phyloP scores from a whole-genome alignment of 2,329 filamentous ascomycete genomes.

The Trichothecium roseum region DNA sequence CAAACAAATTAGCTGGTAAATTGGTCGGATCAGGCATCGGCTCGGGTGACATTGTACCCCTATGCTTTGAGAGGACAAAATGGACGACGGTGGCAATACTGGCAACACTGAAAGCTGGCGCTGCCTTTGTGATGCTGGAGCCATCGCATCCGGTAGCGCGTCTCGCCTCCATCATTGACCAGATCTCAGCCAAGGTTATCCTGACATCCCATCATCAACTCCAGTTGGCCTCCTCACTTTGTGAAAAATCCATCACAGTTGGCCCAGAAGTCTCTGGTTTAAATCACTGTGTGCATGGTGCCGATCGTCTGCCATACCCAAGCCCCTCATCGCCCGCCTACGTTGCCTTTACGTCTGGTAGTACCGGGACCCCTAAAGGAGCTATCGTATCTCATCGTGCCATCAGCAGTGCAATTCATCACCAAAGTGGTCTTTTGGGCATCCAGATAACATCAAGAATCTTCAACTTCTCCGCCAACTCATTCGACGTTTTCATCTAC shows the following conservation, averaged over 20 bases:
- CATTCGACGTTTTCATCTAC: constrained; percentile 6
- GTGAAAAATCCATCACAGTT: no score
- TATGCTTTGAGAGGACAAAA: constrained; percentile 5
- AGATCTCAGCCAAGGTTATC: constrained; percentile 8
- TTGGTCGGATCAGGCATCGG: neutral
- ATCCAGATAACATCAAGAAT: neutral
- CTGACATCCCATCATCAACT: no score
- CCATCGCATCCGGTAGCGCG: neutral
- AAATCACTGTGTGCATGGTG: no score
- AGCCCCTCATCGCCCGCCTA: no score
- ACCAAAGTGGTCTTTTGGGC: neutral
- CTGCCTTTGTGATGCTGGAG: constrained; percentile 7
- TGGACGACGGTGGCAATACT: constrained; percentile 14
- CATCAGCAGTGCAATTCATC: neutral
- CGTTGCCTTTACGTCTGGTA: constrained; percentile 7
- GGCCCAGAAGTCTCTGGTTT: no score
- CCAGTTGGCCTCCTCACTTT: no score
- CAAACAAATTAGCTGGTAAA: constrained; percentile 16
- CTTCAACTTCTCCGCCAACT: constrained; percentile 6
- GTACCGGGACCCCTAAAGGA: constrained; percentile 6
- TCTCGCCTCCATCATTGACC: constrained; percentile 1
- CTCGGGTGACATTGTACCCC: neutral
- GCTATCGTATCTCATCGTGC: constrained; percentile 4
- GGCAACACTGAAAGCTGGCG: constrained; percentile 8
- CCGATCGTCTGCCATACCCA: no score